Evolutionary conservation across 495 filamentous ascomycete species (phyloP), one percentile per base, ranked within the genome.

Genomic region (Neurospora sublineolata): DNA sequence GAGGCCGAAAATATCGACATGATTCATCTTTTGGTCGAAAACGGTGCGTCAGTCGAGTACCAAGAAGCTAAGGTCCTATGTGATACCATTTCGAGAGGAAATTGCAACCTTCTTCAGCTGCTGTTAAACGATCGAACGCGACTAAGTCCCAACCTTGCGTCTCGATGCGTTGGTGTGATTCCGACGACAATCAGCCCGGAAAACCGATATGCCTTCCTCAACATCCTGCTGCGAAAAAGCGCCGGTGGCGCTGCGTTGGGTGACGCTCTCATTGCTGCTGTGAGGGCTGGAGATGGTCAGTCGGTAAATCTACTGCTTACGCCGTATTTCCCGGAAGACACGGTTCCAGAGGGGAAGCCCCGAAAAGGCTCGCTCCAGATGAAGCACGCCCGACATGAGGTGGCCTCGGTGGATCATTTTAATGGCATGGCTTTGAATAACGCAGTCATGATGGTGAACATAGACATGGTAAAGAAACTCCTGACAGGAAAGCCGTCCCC

Each of bases 11-110:
- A 81, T 67, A 79, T 81, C 72, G 82, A 86, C 67, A 82, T 86
- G 83, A 79, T 82, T 12, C 76, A 77, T 52, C 73, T 86, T n/a
- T 73, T 86, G 18, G 73, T 84, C 11, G 77, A 77, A 12, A 80
- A 84, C 68, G 82, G 83, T 0, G 83, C 83, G 0, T 84, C 84
- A 0, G 73, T 86, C 23, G 84, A 85, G 71, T 84, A 79, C 52
- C 77, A 81, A 40, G 79, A 82, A 40, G 84, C 83, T 41, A 71
- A 70, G 4, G 76, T 80, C 20, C 18, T 86, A 6, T 77, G 80
- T 14, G 73, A 75, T 36, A 79, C 81, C 30, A 74, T 84, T 14
- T 76, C 81, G 1, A 77, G 75, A 40, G 80, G 82, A 0, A 79
- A 82, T 7, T 72, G 77, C 11, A 78, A 78, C 23, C 71, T 86